Evolutionary conservation across 2,329 filamentous ascomycete species (phyloP).

Genomic region (Davidsoniella australis): DNA sequence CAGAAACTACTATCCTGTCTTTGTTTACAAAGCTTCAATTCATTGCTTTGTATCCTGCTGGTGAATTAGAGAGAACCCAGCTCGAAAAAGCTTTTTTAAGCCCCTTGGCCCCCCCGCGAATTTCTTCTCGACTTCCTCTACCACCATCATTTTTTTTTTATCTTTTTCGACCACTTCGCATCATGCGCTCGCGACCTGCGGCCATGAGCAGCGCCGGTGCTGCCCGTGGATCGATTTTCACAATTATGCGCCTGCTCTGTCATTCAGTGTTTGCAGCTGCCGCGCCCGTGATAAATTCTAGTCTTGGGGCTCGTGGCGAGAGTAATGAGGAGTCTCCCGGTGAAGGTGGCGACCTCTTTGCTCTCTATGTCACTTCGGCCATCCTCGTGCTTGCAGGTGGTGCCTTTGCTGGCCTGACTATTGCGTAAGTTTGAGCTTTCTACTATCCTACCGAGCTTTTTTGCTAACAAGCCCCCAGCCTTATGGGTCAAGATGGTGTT

Average conservation of each 20-base stretch:
- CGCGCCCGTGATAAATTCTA: conserved; percentile 23
- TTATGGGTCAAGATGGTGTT: conserved; percentile 73
- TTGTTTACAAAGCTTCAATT: too few relatives aligned
- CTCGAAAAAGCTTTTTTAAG: background rate
- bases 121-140: too few relatives aligned
- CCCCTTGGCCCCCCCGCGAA: background rate
- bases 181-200: conserved; percentile 9
- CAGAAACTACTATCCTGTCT: too few relatives aligned
- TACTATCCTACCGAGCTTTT: background rate
- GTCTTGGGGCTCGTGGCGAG: conserved; percentile 17
- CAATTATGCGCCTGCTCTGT: conserved; percentile 8
- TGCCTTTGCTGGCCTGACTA: conserved; percentile 86
- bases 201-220: conserved; percentile 5
- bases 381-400: conserved; percentile 74
- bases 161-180: background rate
- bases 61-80: background rate
- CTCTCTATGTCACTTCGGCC: conserved; percentile 64
- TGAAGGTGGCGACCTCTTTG: conserved; percentile 53
- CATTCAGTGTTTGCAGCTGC: conserved; percentile 25
- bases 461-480: conserved; percentile 18
- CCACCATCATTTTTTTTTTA: background rate
- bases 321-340: conserved; percentile 30
- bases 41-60: too few relatives aligned
- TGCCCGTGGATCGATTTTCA: conserved; percentile 6
- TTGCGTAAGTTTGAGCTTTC: conserved; percentile 41